Base-by-base conservation (phyloP, 108 stramenopile genomes). In the Discostella pseudostelligera region DNA sequence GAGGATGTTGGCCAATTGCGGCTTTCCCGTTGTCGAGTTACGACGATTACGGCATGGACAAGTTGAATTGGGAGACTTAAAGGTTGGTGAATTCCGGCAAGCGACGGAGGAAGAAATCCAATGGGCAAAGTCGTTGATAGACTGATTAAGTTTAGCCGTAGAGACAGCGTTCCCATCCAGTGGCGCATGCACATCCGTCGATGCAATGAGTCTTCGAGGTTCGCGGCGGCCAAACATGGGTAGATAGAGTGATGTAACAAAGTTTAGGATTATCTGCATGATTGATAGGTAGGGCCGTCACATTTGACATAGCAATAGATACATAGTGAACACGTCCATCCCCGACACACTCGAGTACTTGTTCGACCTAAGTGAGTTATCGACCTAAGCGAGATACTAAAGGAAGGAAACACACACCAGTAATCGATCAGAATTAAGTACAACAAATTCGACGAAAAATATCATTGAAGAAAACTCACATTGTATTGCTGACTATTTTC, bases 401-500 rank as follows among this genome's bases (percentile, higher is more conserved):
- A n/a, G 13, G 47, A 59, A 50, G 28, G 42, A 8, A 29, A 6
- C 5, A 35, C 12, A 40, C 19, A 29, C 37, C 35, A 46, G 20
- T 19, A 24, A 50, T 39, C 10, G 50, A 35, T 53, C 25, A 54
- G 16, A 19, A 53, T 32, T 20, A 7, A 21, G 39, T n/a, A n/a
- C n/a, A n/a, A 5, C 37, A 39, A 39, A 45, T 28, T 22, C 11
- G n/a, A 40, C 61, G 10, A 7, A 24, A 1, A 21, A 62, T 14
- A 10, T 29, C 2, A 9, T 1, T 22, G 0, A 59, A 37, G 0
- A 67, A 32, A 21, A 87, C 84, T 82, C 70, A 85, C 84, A 57
- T 93, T 93, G 83, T 96, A 96, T n/a, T 84, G 79, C 43, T 88
- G 79, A 26, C 77, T 56, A 55, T 96, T 91, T 37, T 96, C 95